These are phyloP conservation scores for Dendrobium catenatum DNA, from an alignment of 106 monocot species.

Conservation along the genomic window DNA sequence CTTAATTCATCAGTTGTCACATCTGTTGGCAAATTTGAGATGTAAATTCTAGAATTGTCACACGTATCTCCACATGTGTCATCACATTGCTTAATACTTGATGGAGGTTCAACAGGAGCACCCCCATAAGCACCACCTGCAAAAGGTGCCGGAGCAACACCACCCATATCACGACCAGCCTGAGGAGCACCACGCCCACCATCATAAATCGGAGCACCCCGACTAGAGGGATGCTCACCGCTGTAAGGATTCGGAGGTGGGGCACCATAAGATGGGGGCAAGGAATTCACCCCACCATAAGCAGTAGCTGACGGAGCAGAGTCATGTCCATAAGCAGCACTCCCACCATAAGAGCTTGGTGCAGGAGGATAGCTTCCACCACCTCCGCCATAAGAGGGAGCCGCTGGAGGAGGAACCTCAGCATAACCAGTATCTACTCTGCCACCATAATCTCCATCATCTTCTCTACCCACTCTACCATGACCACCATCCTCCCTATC, in stretches of 20 bases:
- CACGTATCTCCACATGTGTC: slow-evolving; percentile 84
- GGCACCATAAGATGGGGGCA: slow-evolving; percentile 62
- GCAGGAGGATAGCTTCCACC: slow-evolving; percentile 43
- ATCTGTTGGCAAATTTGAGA: slow-evolving; percentile 93
- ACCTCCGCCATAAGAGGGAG: slow-evolving; percentile 41
- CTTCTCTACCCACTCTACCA: slow-evolving; percentile 29
- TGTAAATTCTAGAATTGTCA: slow-evolving; percentile 93
- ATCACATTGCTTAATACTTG: slow-evolving; percentile 88
- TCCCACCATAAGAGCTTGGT: slow-evolving; percentile 50
- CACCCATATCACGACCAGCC: slow-evolving; percentile 16
- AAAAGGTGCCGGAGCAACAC: slow-evolving; percentile 7
- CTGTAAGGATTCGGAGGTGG: slow-evolving; percentile 43
- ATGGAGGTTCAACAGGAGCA: slow-evolving; percentile 30
- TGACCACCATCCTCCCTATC: slow-evolving; percentile 1
- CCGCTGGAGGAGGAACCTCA: slow-evolving; percentile 48
- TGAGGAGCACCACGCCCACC: slow-evolving; percentile 46
- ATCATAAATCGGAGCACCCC: slow-evolving; percentile 39
- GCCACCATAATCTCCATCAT: slow-evolving; percentile 29
- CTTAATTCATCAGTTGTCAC: slow-evolving; percentile 77
- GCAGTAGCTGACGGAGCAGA: slow-evolving; percentile 38
- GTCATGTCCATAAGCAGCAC: slow-evolving; percentile 50
- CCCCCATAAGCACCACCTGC: slow-evolving; percentile 43
- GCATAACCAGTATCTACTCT: slow-evolving; percentile 54
- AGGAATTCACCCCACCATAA: slow-evolving; percentile 50
- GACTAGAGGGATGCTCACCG: slow-evolving; percentile 22